Conservation (phyloP, 257 asterid genomes). For the Nemophila menziesii region DNA sequence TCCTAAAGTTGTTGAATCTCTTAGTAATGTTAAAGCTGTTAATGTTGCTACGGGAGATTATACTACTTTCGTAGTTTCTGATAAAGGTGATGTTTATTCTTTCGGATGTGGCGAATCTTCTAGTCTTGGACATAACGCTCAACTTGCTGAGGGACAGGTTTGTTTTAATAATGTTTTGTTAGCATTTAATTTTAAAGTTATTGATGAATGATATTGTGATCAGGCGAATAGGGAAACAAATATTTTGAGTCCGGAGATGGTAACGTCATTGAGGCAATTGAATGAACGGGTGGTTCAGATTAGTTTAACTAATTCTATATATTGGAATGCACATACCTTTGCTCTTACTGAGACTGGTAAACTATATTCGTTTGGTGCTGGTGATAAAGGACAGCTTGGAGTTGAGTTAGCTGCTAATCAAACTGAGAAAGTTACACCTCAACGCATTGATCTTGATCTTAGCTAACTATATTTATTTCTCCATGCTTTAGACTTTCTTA, state of each 20-base stretch:
- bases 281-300: slow-evolving; percentile 86
- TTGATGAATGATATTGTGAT: background rate
- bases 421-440: slow-evolving; percentile 75
- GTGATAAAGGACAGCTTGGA: slow-evolving; percentile 96
- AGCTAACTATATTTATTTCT: slow-evolving; percentile 17
- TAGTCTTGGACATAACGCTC: slow-evolving; percentile 81
- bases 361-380: slow-evolving; percentile 90
- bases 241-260: slow-evolving; percentile 64
- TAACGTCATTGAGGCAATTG: slow-evolving; percentile 59
- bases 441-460: slow-evolving; percentile 64
- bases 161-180: slow-evolving; percentile 3
- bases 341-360: slow-evolving; percentile 86
- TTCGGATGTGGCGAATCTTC: slow-evolving; percentile 97
- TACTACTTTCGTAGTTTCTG: slow-evolving; percentile 88
- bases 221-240: slow-evolving; percentile 66
- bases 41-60: slow-evolving; percentile 93
- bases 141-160: slow-evolving; percentile 68
- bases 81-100: slow-evolving; percentile 75
- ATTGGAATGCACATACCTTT: slow-evolving; percentile 95
- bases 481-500: too few species aligned
- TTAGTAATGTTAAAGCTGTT: slow-evolving; percentile 65
- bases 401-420: slow-evolving; percentile 55
- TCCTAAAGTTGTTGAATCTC: slow-evolving; percentile 88
- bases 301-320: slow-evolving; percentile 87
- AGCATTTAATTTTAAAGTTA: background rate